A percentile compares a stretch with the other conserved stretches of the same genome.
phyloP scores from a whole-genome alignment of 208 protist species.

The Acanthamoeba triangularis region DNA sequence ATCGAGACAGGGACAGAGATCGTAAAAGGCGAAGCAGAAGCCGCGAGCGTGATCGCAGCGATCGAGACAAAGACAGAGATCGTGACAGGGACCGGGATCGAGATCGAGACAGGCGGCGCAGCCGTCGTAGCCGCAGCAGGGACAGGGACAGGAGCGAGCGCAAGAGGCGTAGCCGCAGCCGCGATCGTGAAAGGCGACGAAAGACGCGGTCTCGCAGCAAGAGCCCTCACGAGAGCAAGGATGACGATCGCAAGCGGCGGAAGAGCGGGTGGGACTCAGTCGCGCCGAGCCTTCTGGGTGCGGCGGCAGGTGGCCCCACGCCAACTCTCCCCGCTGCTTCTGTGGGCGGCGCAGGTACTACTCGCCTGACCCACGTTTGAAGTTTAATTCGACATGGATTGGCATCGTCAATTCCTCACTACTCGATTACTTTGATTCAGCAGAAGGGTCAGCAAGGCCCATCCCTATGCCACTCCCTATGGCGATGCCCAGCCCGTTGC shows the following conservation, averaged over 20 bases:
- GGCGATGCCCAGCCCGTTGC: background rate
- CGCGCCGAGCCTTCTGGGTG: background rate
- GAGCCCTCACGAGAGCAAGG: background rate
- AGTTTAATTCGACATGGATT: no score
- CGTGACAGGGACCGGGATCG: conserved; percentile 16
- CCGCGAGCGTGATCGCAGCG: background rate
- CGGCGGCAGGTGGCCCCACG: background rate
- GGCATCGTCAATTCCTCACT: no score
- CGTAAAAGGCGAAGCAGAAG: background rate
- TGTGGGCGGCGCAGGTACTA: background rate
- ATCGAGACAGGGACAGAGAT: conserved; percentile 24
- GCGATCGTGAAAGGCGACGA: conserved; percentile 22
- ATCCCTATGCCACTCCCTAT: background rate
- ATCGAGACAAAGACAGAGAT: background rate
- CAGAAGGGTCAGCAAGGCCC: background rate
- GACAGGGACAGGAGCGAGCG: conserved; percentile 29
- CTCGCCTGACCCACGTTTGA: no score
- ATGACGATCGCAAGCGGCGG: conserved; percentile 8
- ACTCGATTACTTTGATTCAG: no score
- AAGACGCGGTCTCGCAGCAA: background rate
- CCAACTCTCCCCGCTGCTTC: background rate
- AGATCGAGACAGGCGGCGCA: background rate
- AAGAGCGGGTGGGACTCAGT: conserved; percentile 57
- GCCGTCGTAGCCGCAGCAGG: background rate
- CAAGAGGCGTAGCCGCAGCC: conserved; percentile 6